Evolutionary conservation across 345 rosid genomes (phyloP).

Genomic region (Rhodamnia argentea): DNA sequence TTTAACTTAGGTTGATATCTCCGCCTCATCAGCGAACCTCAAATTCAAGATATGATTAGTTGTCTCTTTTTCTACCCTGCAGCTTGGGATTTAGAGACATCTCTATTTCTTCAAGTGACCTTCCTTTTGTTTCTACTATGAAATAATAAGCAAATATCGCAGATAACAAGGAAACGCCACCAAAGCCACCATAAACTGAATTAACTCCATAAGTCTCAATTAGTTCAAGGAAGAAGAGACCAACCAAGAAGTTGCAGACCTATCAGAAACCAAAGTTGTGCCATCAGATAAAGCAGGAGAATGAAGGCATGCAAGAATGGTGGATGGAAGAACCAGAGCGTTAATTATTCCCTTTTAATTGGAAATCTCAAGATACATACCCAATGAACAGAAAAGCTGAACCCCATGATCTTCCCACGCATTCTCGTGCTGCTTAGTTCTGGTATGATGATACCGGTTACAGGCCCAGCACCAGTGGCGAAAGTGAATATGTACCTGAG

Average conservation of each 20-base stretch:
- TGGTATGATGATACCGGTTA: constrained; percentile 64
- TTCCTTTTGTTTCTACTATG: constrained; percentile 63
- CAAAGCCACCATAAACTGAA: constrained; percentile 50
- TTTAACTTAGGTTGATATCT: too few relatives aligned
- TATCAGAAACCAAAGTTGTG: constrained; percentile 6
- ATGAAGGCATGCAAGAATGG: background rate
- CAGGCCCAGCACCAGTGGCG: constrained; percentile 76
- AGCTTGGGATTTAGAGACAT: constrained; percentile 35
- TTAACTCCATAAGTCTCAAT: constrained; percentile 49
- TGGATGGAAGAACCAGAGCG: background rate
- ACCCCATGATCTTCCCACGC: constrained; percentile 70
- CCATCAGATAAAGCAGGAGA: background rate
- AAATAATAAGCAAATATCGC: constrained; percentile 44
- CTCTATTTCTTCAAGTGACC: constrained; percentile 75
- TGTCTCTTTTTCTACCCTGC: constrained; percentile 1
- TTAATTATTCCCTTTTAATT: background rate
- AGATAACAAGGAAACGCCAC: constrained; percentile 47
- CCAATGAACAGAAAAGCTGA: constrained; percentile 76
- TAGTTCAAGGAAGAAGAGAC: constrained; percentile 61
- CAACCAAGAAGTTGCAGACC: constrained; percentile 78
- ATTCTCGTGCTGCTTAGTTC: constrained; percentile 61
- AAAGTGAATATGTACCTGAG: constrained; percentile 57
- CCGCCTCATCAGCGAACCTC: background rate
- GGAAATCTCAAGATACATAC: constrained; percentile 15
- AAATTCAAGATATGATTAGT: background rate